phyloP scores from a whole-genome alignment of 169 alveolate genomes.

The Plasmodium inui region DNA sequence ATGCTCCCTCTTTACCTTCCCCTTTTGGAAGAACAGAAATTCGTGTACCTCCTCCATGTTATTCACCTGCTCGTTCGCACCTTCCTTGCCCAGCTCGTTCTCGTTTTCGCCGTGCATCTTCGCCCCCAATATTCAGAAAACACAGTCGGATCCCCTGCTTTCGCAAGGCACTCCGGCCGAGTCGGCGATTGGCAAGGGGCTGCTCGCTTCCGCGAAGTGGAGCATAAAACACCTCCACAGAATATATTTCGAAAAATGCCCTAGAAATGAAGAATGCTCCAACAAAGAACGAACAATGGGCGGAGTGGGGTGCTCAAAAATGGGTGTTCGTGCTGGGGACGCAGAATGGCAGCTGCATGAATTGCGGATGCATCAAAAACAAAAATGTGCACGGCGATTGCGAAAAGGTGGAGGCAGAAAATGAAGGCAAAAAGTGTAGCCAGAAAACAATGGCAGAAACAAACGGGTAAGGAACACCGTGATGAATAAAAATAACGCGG shows the following conservation, averaged over 20 bases:
- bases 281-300: neutral
- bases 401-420: neutral
- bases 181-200: neutral
- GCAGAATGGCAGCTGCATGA: neutral
- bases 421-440: neutral
- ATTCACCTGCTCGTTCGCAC: neutral
- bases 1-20: conserved; percentile 17
- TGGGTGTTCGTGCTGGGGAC: neutral
- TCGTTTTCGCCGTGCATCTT: conserved; percentile 17
- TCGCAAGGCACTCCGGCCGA: neutral
- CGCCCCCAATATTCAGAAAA: neutral
- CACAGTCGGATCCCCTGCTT: neutral
- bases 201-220: neutral
- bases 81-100: neutral
- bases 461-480: neutral
- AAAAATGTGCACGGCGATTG: neutral
- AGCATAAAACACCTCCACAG: neutral
- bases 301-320: neutral
- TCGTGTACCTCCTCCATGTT: conserved; percentile 27
- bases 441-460: neutral
- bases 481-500: neutral
- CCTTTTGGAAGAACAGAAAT: conserved; percentile 24
- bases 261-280: neutral
- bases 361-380: neutral
- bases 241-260: neutral